Conservation (phyloP, 176 grass and related monocot species). For the Melocanna baccifera region DNA sequence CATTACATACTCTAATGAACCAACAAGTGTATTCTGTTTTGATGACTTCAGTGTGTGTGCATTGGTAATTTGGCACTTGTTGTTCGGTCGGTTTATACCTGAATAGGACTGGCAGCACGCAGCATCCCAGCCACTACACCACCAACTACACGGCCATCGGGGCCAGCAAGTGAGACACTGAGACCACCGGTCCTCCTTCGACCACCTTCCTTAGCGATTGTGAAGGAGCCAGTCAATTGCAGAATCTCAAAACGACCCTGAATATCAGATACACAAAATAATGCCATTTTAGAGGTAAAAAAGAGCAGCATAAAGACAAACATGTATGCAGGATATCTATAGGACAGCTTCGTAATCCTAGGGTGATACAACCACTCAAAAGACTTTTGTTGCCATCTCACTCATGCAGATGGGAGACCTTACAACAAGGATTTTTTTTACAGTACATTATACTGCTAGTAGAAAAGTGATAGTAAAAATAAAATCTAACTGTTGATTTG, state of each 20-base stretch:
- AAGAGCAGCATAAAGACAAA: background rate
- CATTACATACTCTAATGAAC: background rate
- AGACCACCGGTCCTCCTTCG: slow-evolving; percentile 79
- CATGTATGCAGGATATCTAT: background rate
- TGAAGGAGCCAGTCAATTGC: slow-evolving; percentile 82
- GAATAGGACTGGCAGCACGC: slow-evolving; percentile 88
- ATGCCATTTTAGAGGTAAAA: background rate
- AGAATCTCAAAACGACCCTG: slow-evolving; percentile 94
- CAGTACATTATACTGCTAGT: no score
- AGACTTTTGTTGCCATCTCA: background rate
- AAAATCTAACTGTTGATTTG: no score
- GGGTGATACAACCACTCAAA: background rate
- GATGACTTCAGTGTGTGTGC: background rate
- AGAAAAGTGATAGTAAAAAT: no score
- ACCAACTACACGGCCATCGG: slow-evolving; percentile 85
- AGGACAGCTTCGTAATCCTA: background rate
- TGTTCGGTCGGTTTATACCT: slow-evolving; percentile 35
- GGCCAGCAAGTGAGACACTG: slow-evolving; percentile 84
- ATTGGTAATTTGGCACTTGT: background rate
- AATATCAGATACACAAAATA: background rate
- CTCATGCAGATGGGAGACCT: background rate
- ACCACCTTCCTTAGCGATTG: slow-evolving; percentile 64
- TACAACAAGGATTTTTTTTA: no score
- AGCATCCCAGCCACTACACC: slow-evolving; percentile 78
- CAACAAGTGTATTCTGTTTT: background rate